Conservation (phyloP, 768 basidiomycete genomes). For the Russula virescens region DNA sequence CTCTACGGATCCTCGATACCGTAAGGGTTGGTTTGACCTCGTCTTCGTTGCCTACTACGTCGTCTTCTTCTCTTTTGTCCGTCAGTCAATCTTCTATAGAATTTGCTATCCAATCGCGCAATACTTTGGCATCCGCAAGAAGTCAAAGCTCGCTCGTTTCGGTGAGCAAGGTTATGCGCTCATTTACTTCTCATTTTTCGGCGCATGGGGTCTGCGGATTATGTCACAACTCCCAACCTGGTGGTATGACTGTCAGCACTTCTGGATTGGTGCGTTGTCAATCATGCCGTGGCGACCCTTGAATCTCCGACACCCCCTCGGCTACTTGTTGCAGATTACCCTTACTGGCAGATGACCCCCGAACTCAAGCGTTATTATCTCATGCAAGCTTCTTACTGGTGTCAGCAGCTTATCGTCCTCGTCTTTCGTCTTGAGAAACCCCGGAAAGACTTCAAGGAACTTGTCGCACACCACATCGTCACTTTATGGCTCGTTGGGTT, state of each 20-base stretch:
- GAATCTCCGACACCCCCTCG: background rate
- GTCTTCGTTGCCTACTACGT: constrained; percentile 78
- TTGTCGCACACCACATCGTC: constrained; percentile 86
- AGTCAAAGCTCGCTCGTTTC: constrained; percentile 71
- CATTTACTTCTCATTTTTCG: constrained; percentile 69
- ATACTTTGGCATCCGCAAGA: constrained; percentile 61
- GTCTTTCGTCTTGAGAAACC: constrained; percentile 88
- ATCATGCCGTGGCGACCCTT: background rate
- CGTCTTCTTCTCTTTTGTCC: constrained; percentile 83
- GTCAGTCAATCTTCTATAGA: constrained; percentile 66
- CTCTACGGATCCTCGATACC: constrained; percentile 48
- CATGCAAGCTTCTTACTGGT: constrained; percentile 91
- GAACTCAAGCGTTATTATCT: constrained; percentile 90
- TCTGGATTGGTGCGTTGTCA: constrained; percentile 64
- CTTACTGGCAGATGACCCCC: constrained; percentile 81
- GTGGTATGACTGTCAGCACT: constrained; percentile 79
- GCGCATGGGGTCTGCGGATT: constrained; percentile 69
- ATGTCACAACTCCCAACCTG: constrained; percentile 79
- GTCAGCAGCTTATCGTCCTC: constrained; percentile 85
- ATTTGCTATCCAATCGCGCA: constrained; percentile 63
- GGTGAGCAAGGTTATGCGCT: constrained; percentile 89
- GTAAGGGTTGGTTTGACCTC: constrained; percentile 70
- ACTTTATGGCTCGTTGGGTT: constrained; percentile 94
- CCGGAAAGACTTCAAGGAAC: constrained; percentile 82
- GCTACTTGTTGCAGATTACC: constrained; percentile 59